Evolutionary conservation across 306 rosid genomes (phyloP), one percentile per base, ranked within the genome.

Genomic region (Casuarina equisetifolia): DNA sequence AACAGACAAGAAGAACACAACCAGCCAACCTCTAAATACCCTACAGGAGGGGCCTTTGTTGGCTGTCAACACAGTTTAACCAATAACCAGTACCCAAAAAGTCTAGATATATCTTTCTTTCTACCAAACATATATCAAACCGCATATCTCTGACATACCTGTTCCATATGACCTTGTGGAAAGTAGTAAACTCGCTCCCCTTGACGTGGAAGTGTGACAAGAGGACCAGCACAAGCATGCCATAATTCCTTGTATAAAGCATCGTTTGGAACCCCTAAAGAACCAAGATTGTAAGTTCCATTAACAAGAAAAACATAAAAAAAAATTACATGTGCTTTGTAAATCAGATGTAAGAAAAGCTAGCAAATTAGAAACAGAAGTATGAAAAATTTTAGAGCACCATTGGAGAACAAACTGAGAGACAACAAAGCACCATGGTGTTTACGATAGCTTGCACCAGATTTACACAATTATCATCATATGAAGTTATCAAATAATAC

Each of bases 151-250:
- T 20, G 15, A 71, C 61, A 70, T 83, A 94, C 98, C 95, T 94
- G 98, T 84, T 94, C 98, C 98, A 94, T 94, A 61, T 94, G 98
- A 85, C 98, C 98, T 86, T 94, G 98, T 3, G 97, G 98, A 79
- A 90, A 94, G 86, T 94, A 94, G 82, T 92, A 94, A 50, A 94
- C 98, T 76, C 95, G 91, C 86, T 90, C 95, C 78, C 89, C 90
- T 92, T 94, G 90, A 55, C 88, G 85, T 36, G 98, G 98, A 83
- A 94, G 97, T 80, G 92, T 88, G 79, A 94, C 98, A 74, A 94
- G 98, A 70, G 98, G 98, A 35, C 98, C 98, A 61, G 98, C 98
- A 86, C 98, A 94, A n/a, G 97, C 95, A 88, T 92, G 95, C 98
- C 98, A 94, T 82, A 94, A 78, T 87, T 94, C 97, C 93, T 85